Evolutionary conservation across 129 eudicot genomes (phyloP).

Genomic region (Artemisia annua): DNA sequence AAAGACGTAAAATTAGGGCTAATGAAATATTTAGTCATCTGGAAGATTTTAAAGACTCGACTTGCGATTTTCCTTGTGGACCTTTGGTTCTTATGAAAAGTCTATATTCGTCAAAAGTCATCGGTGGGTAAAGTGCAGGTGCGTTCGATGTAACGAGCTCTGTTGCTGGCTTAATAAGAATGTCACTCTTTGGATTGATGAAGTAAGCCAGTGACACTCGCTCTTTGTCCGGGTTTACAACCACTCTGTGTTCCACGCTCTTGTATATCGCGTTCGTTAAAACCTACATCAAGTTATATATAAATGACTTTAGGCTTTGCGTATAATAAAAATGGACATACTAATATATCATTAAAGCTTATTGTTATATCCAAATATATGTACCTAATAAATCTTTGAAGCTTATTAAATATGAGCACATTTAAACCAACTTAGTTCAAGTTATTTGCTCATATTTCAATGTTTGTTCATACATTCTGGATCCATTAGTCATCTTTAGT

Average conservation of each 20-base stretch:
- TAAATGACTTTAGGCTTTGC: not conserved
- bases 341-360: not conserved
- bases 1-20: too few relatives aligned
- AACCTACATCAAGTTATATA: slow-evolving; percentile 41
- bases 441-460: too few relatives aligned
- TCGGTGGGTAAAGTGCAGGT: slow-evolving; percentile 66
- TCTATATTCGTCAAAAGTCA: slow-evolving; percentile 78
- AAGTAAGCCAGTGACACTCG: slow-evolving; percentile 80
- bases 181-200: slow-evolving; percentile 76
- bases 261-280: slow-evolving; percentile 70
- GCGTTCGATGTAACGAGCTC: slow-evolving; percentile 53
- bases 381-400: not conserved
- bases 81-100: slow-evolving; percentile 77
- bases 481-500: not conserved
- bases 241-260: slow-evolving; percentile 88
- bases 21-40: slow-evolving; percentile 20
- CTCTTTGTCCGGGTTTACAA: slow-evolving; percentile 67
- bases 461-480: not conserved
- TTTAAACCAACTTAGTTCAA: too few relatives aligned
- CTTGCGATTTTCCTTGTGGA: slow-evolving; percentile 77
- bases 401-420: too few relatives aligned
- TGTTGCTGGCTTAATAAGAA: slow-evolving; percentile 55
- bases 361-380: not conserved
- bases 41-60: slow-evolving; percentile 52
- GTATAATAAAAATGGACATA: not conserved